phyloP scores from a whole-genome alignment of 2,329 filamentous ascomycete genomes.

The Rugonectria rugulosa region DNA sequence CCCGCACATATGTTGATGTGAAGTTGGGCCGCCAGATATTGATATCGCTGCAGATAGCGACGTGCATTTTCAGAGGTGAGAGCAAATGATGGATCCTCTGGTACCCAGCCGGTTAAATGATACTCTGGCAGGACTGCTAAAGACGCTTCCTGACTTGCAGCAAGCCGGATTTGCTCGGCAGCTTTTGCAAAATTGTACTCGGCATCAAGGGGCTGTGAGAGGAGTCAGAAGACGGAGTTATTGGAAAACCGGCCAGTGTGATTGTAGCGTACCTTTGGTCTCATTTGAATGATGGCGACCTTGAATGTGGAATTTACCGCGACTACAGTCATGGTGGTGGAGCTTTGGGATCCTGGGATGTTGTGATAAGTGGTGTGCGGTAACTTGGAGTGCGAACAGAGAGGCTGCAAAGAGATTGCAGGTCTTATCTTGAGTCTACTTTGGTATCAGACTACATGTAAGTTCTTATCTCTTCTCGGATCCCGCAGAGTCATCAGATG shows the following conservation, averaged over 20 bases:
- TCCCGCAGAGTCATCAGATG: conserved; percentile 1
- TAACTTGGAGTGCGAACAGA: neutral
- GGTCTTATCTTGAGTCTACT: neutral
- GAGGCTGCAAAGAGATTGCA: neutral
- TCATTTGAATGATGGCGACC: conserved; percentile 33
- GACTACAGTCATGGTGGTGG: conserved; percentile 19
- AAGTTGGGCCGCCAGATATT: conserved; percentile 68
- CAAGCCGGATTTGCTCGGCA: conserved; percentile 25
- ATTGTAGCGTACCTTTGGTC: conserved; percentile 27
- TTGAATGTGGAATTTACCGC: conserved; percentile 21
- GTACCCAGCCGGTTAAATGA: conserved; percentile 77
- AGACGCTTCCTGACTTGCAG: conserved; percentile 36
- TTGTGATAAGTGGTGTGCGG: no score
- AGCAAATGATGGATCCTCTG: conserved; percentile 66
- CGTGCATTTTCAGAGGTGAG: conserved; percentile 58
- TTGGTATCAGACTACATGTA: neutral
- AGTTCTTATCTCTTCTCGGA: neutral
- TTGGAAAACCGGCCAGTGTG: no score
- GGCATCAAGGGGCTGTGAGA: conserved; percentile 34
- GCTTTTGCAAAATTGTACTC: conserved; percentile 31
- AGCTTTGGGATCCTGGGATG: neutral
- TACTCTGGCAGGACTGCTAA: conserved; percentile 75
- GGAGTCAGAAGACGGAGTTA: neutral
- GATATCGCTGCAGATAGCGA: conserved; percentile 66
- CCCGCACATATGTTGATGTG: conserved; percentile 76